Base-by-base conservation (phyloP, 192 early-diverging fungal species). In the Spizellomyces sp. region DNA sequence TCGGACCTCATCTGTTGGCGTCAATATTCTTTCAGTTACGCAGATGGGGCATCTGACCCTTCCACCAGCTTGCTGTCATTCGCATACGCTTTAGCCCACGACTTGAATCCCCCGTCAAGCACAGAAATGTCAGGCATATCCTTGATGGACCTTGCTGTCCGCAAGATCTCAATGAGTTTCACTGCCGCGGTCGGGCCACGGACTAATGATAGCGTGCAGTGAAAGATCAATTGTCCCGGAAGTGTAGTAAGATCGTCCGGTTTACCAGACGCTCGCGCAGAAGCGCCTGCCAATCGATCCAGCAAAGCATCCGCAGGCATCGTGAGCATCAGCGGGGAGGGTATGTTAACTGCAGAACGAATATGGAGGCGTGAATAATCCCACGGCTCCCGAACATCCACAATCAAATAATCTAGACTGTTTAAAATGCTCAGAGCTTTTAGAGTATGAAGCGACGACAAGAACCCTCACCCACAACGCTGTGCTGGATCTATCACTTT, bases 341-440 rank as follows among this genome's bases (percentile, higher is more conserved):
- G 72, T 4, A 72, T 52, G 43, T 74, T 74, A 14, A 71, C 36
- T 4, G 72, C 72, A 43, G 64, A 58, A 9, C 15, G 12, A 56
- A 74, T 74, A 60, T 74, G 72, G 45, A 59, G 57, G 22, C 22
- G 19, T 43, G 58, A 9, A 27, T 61, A 74, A 17, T 74, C 67
- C 12, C 19, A 3, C 2, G 72, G 64, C 15, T 74, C 72, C 36
- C 72, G 72, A n/a, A 74, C 72, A 46, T 74, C 72, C 9, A 74
- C 27, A 55, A 74, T 61, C n/a, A 70, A 48, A 48, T 71, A 74
- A 43, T 74, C 72, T 12, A 41, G n/a, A 42, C 71, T 73, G 19
- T 22, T 5, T 36, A 36, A 36, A 9, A 17, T 4, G 60, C 14
- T 36, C 12, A 66, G 14, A 66, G 64, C 14, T 0, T 60, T 61